A percentile compares a stretch with the other conserved stretches of the same genome.
Conservation (phyloP, 1,284 basidiomycete genomes). For the Sparassis latifolia region DNA sequence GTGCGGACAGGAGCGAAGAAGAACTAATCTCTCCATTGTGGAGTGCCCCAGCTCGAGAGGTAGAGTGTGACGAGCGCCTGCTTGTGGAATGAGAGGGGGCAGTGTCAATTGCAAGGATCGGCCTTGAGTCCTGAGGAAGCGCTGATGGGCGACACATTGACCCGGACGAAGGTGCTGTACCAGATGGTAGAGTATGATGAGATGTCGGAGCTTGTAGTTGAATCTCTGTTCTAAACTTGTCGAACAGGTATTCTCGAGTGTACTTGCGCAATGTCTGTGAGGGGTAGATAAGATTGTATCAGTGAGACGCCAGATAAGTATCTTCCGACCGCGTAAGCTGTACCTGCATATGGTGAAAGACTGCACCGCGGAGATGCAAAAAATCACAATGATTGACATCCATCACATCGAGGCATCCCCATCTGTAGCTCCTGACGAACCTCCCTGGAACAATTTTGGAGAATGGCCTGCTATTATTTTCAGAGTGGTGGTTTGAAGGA, state of each 20-base stretch:
- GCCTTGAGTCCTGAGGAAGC: slow-evolving; percentile 47
- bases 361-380: slow-evolving; percentile 59
- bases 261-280: slow-evolving; percentile 72
- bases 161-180: slow-evolving; percentile 12
- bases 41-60: slow-evolving; percentile 32
- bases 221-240: slow-evolving; percentile 65
- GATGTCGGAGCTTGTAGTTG: slow-evolving; percentile 41
- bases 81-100: slow-evolving; percentile 38
- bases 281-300: not conserved
- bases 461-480: slow-evolving; percentile 21
- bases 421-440: slow-evolving; percentile 66
- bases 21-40: slow-evolving; percentile 18
- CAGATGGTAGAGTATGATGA: slow-evolving; percentile 36
- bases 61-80: slow-evolving; percentile 42
- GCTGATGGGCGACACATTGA: slow-evolving; percentile 26
- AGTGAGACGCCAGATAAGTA: not conserved
- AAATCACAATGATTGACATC: slow-evolving; percentile 76
- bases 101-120: slow-evolving; percentile 68
- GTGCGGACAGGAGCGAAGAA: slow-evolving; percentile 13
- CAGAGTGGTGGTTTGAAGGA: slow-evolving; percentile 37
- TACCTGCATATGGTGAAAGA: slow-evolving; percentile 82
- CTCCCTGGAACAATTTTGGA: slow-evolving; percentile 51
- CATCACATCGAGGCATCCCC: slow-evolving; percentile 74
- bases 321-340: slow-evolving; percentile 14
- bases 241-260: slow-evolving; percentile 75